phyloP scores from a whole-genome alignment of 2,329 filamentous ascomycete genomes.

The Endocalyx cinctus region DNA sequence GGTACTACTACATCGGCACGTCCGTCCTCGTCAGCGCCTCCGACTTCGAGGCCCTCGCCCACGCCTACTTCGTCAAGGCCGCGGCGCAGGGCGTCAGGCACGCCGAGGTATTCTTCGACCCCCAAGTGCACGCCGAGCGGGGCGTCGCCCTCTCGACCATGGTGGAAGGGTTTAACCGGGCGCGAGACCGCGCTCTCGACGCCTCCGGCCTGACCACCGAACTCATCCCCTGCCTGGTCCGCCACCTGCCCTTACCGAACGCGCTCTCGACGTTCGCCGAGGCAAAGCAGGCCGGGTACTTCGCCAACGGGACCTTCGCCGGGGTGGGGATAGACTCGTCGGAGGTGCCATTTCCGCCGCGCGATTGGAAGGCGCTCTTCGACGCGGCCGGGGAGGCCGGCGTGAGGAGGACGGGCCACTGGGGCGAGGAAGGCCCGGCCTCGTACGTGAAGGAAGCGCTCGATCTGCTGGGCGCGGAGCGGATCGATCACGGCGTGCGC shows the following conservation, averaged over 20 bases:
- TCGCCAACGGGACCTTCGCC: conserved; percentile 47
- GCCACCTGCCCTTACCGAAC: conserved; percentile 61
- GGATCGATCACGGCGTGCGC: conserved; percentile 73
- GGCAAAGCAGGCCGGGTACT: conserved; percentile 38
- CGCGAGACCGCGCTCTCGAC: conserved; percentile 53
- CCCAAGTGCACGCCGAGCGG: conserved; percentile 65
- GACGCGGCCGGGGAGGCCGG: conserved; percentile 45
- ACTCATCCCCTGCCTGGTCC: conserved; percentile 68
- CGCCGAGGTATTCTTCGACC: conserved; percentile 77
- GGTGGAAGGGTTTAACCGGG: conserved; percentile 57
- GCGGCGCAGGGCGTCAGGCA: conserved; percentile 62
- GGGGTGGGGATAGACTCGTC: conserved; percentile 68
- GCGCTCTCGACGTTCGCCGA: conserved; percentile 43
- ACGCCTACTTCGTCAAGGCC: conserved; percentile 65
- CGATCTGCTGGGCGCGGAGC: conserved; percentile 54
- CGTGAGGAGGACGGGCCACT: conserved; percentile 65
- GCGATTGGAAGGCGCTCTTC: conserved; percentile 61
- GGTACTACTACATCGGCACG: conserved; percentile 76
- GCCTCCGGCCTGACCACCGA: conserved; percentile 62
- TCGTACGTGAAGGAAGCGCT: conserved; percentile 62
- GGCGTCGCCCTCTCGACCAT: conserved; percentile 61
- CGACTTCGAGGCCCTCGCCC: conserved; percentile 72
- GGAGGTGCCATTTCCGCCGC: conserved; percentile 51
- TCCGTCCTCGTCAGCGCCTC: conserved; percentile 57
- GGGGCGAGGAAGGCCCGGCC: conserved; percentile 69